phyloP scores from a whole-genome alignment of 306 rosid species.

The Sophora flavescens region DNA sequence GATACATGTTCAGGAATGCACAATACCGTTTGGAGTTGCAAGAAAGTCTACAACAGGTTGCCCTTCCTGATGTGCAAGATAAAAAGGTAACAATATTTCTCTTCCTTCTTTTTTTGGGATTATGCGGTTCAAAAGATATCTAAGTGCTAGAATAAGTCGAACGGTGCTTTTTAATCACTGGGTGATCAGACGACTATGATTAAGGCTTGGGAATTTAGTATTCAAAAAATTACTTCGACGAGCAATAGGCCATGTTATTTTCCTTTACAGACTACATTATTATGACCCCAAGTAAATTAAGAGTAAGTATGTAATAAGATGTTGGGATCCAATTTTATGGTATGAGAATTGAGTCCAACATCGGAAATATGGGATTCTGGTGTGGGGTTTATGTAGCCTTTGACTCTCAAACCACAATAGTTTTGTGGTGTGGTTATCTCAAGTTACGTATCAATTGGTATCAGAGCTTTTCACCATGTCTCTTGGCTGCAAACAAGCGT shows the following conservation, averaged over 20 bases:
- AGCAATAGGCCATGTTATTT: slow-evolving; percentile 12
- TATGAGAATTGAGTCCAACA: too few relatives aligned
- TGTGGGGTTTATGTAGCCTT: too few relatives aligned
- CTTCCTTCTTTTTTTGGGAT: slow-evolving; percentile 39
- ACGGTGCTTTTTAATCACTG: slow-evolving; percentile 1
- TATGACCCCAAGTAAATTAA: slow-evolving; percentile 24
- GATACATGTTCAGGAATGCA: slow-evolving; percentile 96
- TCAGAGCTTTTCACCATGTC: too few relatives aligned
- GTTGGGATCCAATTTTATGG: too few relatives aligned
- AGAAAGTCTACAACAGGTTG: slow-evolving; percentile 91
- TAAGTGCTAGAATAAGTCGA: slow-evolving; percentile 12
- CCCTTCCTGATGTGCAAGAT: slow-evolving; percentile 87
- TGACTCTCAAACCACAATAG: too few relatives aligned
- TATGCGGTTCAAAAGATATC: slow-evolving; percentile 7
- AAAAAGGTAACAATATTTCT: slow-evolving; percentile 60
- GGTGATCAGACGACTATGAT: slow-evolving; percentile 13
- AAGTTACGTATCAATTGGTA: too few relatives aligned
- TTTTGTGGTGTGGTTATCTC: too few relatives aligned
- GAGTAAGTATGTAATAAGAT: neutral
- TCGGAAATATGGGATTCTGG: too few relatives aligned
- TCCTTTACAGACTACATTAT: slow-evolving; percentile 3
- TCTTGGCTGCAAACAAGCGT: too few relatives aligned
- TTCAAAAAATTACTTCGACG: slow-evolving; percentile 2
- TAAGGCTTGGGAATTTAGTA: slow-evolving; percentile 28
- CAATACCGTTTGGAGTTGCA: slow-evolving; percentile 94